phyloP scores from a whole-genome alignment of 768 basidiomycete species.

The Rhodotorula diobovata region DNA sequence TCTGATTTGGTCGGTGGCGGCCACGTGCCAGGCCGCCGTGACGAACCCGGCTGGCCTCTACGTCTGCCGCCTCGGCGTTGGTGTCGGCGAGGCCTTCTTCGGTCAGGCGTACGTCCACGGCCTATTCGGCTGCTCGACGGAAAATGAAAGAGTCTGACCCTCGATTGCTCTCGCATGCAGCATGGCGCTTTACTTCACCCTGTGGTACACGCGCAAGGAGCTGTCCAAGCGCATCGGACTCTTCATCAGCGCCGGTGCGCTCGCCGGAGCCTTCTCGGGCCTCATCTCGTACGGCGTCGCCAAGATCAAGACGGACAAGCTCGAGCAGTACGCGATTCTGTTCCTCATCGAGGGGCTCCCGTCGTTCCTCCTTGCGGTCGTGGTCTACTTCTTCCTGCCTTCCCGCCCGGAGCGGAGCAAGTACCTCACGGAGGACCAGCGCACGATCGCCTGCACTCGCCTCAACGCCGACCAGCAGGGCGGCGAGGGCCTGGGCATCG shows the following conservation, averaged over 20 bases:
- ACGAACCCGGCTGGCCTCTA: constrained; percentile 46
- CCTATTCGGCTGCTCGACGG: too few species aligned
- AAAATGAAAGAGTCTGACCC: too few species aligned
- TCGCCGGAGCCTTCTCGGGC: constrained; percentile 18
- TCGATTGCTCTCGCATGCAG: too few species aligned
- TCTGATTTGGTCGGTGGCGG: constrained; percentile 49
- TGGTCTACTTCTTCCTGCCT: constrained; percentile 50
- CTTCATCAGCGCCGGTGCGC: constrained; percentile 46
- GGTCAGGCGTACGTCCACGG: neutral
- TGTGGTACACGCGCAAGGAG: constrained; percentile 48
- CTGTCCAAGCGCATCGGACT: constrained; percentile 49
- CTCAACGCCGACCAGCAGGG: constrained; percentile 44
- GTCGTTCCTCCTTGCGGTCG: constrained; percentile 47
- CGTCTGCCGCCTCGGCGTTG: constrained; percentile 49
- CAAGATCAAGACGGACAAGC: constrained; percentile 16
- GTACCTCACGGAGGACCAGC: constrained; percentile 49
- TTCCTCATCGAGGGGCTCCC: constrained; percentile 51
- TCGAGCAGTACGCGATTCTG: constrained; percentile 44
- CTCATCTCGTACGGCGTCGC: constrained; percentile 39
- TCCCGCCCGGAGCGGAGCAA: constrained; percentile 46
- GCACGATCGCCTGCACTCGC: constrained; percentile 47
- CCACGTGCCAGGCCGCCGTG: constrained; percentile 47
- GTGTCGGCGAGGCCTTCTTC: constrained; percentile 45
- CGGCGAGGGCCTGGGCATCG: constrained; percentile 42
- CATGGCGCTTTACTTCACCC: constrained; percentile 30